Base-by-base conservation (phyloP, 441 rosid species). In the Daphne laureola region DNA sequence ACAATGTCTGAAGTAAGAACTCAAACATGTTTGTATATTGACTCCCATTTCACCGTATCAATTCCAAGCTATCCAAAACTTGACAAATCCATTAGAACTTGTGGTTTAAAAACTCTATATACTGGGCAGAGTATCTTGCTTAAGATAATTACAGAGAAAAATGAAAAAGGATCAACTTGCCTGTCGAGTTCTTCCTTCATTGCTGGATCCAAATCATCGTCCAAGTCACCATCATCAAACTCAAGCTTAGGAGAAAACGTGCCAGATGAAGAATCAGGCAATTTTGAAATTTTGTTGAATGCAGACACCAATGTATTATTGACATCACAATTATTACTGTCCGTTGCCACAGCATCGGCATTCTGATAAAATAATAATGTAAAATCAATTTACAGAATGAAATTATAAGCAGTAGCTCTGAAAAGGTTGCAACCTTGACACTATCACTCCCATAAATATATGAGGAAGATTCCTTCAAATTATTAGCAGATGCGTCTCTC, bases 181-280 rank as follows among this genome's bases (percentile, higher is more conserved):
- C 78, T 70, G 63, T 76, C 81, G 40, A 76, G 67, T 60, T 73
- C 62, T 47, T 65, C 81, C 64, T 36, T 73, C 74, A 73, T 59
- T 26, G 76, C 76, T 5, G 81, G 81, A 59, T 76, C 78, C 57
- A 76, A 47, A 62, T 65, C 81, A 57, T 76, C 81, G 63, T 73
- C 78, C 6, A 58, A 49, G 54, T 67, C 68, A n/a, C 65, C 63
- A 55, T 76, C 81, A 57, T 77, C 78, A 58, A 60, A 69, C 40
- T 67, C 80, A 17, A 64, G 50, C 66, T 67, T 75, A 2, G 68
- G 52, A 14, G 67, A 58, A 61, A 58, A 67, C 17, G 55, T 26
- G 55, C 16, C 55, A 35, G 58, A 43, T 38, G 57, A 43, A 48
- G 66, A 51, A 50, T 66, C 75, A 51, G 56, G 72, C 45, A 65